Evolutionary conservation across 441 rosid genomes (phyloP).

Genomic region (Gossypium schwendimanii): DNA sequence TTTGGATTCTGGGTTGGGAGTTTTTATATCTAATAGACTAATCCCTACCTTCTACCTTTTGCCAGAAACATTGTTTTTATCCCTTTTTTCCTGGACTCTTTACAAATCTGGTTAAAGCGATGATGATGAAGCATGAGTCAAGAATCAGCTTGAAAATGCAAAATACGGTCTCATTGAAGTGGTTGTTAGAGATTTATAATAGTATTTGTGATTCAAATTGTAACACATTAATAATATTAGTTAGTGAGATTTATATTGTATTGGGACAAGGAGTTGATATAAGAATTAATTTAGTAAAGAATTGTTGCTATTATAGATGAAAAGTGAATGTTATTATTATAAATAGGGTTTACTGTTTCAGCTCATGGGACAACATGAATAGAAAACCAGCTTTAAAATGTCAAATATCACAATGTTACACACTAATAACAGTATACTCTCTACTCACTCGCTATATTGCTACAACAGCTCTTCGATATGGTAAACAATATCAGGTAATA

Average conservation of each 20-base stretch:
- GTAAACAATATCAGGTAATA: slow-evolving; percentile 27
- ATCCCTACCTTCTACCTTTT: too few relatives aligned
- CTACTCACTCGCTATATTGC: slow-evolving; percentile 17
- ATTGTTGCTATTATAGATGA: too few relatives aligned
- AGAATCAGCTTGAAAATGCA: slow-evolving; percentile 18
- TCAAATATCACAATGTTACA: slow-evolving; percentile 24
- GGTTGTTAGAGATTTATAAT: too few relatives aligned
- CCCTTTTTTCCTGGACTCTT: neutral
- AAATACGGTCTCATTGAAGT: neutral
- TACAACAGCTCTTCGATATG: slow-evolving; percentile 15
- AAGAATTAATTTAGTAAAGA: too few relatives aligned
- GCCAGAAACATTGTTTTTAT: neutral
- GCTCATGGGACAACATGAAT: slow-evolving; percentile 5
- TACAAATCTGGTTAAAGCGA: neutral
- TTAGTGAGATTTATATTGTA: too few relatives aligned
- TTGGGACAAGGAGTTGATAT: too few relatives aligned
- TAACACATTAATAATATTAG: too few relatives aligned
- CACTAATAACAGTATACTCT: slow-evolving; percentile 23
- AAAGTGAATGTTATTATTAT: too few relatives aligned
- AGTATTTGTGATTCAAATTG: too few relatives aligned
- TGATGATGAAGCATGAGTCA: neutral
- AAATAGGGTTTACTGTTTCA: too few relatives aligned
- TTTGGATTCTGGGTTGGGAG: too few relatives aligned
- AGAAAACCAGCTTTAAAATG: slow-evolving; percentile 17
- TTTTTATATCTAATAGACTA: too few relatives aligned